These are phyloP conservation scores for Morella rubra DNA, from an alignment of 306 rosid species.

Conservation along the genomic window DNA sequence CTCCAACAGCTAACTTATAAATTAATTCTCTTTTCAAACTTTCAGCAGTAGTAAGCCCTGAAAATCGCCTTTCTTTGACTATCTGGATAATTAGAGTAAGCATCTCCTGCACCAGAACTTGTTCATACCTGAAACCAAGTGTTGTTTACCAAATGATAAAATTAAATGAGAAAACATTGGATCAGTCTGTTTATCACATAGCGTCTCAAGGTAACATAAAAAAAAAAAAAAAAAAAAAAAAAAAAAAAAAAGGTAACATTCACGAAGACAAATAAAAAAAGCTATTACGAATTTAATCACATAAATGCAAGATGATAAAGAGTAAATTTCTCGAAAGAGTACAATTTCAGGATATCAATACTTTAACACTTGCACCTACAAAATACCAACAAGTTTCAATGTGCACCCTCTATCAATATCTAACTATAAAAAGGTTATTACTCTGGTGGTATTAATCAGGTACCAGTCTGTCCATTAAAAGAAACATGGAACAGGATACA, in stretches of 20 bases:
- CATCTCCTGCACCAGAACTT: slow-evolving; percentile 86
- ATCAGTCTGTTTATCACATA: background rate
- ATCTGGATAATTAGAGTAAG: slow-evolving; percentile 89
- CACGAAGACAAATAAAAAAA: background rate
- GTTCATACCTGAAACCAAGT: slow-evolving; percentile 62
- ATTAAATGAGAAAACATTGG: background rate
- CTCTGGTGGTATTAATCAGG: background rate
- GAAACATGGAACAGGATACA: background rate
- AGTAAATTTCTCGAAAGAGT: too few relatives aligned
- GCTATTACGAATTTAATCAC: background rate
- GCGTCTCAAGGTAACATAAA: background rate
- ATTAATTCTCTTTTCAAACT: slow-evolving; percentile 86
- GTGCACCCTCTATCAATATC: background rate
- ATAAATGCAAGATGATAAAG: background rate
- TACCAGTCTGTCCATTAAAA: background rate
- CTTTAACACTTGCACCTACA: too few relatives aligned
- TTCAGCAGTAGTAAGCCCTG: slow-evolving; percentile 78
- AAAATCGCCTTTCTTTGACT: slow-evolving; percentile 86
- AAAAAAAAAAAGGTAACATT: background rate
- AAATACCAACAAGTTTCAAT: too few relatives aligned
- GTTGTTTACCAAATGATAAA: background rate
- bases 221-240: background rate
- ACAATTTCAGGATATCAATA: too few relatives aligned
- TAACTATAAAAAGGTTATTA: background rate
- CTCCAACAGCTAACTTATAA: slow-evolving; percentile 73